Conservation (phyloP, 805 yeast species). For the Ogataea dorogensis region DNA sequence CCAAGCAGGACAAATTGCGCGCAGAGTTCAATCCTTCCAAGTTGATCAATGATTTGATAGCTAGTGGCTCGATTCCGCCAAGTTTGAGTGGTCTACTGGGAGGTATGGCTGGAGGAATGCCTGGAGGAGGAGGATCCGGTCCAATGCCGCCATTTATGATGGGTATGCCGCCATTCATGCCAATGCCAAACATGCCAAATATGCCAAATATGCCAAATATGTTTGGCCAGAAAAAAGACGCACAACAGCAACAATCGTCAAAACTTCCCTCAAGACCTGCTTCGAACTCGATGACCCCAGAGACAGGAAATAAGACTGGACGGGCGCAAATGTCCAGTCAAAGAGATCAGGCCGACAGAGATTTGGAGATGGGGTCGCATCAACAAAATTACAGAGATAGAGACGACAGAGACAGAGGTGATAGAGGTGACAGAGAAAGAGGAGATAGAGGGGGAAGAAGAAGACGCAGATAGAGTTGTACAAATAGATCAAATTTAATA, state of each 20-base stretch:
- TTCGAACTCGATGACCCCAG: conserved; percentile 28
- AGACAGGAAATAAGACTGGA: conserved; percentile 18
- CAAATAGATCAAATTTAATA: conserved; percentile 1
- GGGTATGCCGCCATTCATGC: conserved; percentile 28
- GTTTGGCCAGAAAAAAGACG: conserved; percentile 12
- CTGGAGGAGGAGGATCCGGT: conserved; percentile 34
- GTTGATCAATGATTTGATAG: conserved; percentile 62
- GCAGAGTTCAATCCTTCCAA: conserved; percentile 83
- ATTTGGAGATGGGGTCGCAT: conserved; percentile 23
- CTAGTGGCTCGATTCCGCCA: conserved; percentile 31
- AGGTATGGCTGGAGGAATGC: conserved; percentile 30
- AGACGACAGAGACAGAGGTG: conserved; percentile 8
- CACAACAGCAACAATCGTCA: conserved; percentile 17
- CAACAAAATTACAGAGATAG: conserved; percentile 24
- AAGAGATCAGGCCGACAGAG: conserved; percentile 32
- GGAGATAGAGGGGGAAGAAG: conserved; percentile 8
- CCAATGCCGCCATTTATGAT: conserved; percentile 13
- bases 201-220: conserved; percentile 29
- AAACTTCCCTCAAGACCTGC: conserved; percentile 27
- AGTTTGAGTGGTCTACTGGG: conserved; percentile 28
- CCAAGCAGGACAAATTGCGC: conserved; percentile 78
- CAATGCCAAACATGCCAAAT: conserved; percentile 22
- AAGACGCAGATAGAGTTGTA: conserved; percentile 9
- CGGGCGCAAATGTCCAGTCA: conserved; percentile 19
- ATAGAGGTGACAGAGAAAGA: conserved; percentile 7